These are phyloP conservation scores for Murraya paniculata DNA, from an alignment of 345 rosid genomes.

Conservation along the genomic window DNA sequence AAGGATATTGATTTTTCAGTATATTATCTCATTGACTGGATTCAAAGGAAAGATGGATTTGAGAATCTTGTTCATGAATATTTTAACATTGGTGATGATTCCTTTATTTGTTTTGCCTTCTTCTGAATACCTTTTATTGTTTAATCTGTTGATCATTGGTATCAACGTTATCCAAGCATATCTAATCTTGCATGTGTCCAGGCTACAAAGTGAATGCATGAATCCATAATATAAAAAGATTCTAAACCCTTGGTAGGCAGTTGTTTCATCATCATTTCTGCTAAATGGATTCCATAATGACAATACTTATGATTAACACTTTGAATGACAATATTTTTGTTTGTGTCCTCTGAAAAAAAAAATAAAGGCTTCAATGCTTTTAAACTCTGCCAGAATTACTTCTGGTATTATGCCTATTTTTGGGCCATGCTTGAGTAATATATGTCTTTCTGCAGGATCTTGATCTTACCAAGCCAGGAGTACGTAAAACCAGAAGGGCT, in stretches of 20 bases:
- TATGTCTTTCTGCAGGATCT: slow-evolving; percentile 46
- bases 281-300: not conserved
- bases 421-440: not conserved
- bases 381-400: not conserved
- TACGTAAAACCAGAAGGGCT: slow-evolving; percentile 17
- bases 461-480: slow-evolving; percentile 48
- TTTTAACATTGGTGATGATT: not conserved
- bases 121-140: not conserved
- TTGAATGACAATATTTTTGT: not conserved
- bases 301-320: not conserved
- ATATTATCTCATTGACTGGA: not conserved
- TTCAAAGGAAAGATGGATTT: not conserved
- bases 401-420: not conserved
- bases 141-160: no score
- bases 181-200: not conserved
- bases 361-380: not conserved
- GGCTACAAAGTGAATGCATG: not conserved
- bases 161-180: not conserved
- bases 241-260: not conserved
- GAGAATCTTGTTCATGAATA: not conserved
- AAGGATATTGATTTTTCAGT: not conserved
- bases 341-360: not conserved
- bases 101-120: not conserved
- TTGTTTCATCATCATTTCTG: not conserved
- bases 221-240: not conserved